These are phyloP conservation scores for Phymatotrichopsis omnivora DNA, from an alignment of 2,329 filamentous ascomycete species.

Conservation along the genomic window DNA sequence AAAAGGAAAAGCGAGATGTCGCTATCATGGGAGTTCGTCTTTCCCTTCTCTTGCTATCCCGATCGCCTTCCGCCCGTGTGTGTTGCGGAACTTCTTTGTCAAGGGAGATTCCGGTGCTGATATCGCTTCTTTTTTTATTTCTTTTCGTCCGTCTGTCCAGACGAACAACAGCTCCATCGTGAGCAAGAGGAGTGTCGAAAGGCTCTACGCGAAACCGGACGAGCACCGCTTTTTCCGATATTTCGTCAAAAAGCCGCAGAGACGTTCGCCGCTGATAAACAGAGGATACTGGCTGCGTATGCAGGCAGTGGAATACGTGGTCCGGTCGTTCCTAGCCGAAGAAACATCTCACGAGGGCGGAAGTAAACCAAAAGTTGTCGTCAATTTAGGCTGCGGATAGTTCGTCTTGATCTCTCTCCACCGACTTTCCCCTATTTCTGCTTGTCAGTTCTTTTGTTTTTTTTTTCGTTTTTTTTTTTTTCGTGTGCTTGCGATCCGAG, in stretches of 20 bases:
- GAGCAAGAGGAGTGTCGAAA: constrained; percentile 81
- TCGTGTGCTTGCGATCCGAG: not conserved
- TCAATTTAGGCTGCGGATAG: constrained; percentile 88
- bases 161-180: constrained; percentile 90
- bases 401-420: constrained; percentile 44
- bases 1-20: constrained; percentile 39
- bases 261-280: constrained; percentile 81
- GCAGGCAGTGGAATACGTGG: constrained; percentile 65
- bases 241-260: constrained; percentile 75
- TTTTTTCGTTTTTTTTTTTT: not conserved
- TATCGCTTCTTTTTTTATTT: not conserved
- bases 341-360: constrained; percentile 35
- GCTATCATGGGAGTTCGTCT: constrained; percentile 47
- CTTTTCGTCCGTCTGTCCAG: constrained; percentile 35
- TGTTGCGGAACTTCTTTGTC: not conserved
- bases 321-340: constrained; percentile 58
- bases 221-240: constrained; percentile 75
- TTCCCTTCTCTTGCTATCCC: constrained; percentile 2
- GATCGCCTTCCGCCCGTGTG: no score
- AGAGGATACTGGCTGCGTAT: constrained; percentile 81
- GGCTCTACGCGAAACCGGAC: constrained; percentile 59
- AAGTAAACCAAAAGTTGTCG: constrained; percentile 69
- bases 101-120: not conserved
- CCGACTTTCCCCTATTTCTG: not conserved
- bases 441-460: not conserved